Evolutionary conservation across 768 basidiomycete species (phyloP).

Genomic region (Leccinum olivaceopallidum): DNA sequence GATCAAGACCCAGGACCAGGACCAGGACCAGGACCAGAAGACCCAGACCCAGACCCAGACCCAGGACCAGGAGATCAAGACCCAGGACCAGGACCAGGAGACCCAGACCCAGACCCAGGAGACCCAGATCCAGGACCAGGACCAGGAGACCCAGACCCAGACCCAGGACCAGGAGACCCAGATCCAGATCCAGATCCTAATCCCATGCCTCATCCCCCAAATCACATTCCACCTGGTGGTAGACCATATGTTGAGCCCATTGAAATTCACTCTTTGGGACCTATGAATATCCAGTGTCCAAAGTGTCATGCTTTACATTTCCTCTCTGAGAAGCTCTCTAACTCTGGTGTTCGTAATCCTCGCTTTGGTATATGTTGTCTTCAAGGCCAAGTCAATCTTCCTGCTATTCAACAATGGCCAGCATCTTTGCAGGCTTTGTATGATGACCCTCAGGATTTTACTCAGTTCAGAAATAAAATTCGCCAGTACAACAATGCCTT

Average conservation of each 20-base stretch:
- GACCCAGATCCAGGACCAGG: no score
- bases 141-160: no score
- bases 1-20: no score
- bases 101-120: no score
- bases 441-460: background rate
- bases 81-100: no score
- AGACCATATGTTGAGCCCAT: background rate
- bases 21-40: no score
- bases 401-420: background rate
- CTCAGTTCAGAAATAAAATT: background rate
- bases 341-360: background rate
- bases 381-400: background rate
- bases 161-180: no score
- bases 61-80: no score
- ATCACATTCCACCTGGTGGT: background rate
- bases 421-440: background rate
- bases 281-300: background rate
- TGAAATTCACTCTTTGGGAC: background rate
- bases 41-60: no score
- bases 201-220: no score
- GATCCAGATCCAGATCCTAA: no score
- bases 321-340: background rate
- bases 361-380: background rate
- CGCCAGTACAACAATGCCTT: background rate
- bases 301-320: background rate